Conservation (phyloP, 441 rosid species). For the Pelargonium citronellum region DNA sequence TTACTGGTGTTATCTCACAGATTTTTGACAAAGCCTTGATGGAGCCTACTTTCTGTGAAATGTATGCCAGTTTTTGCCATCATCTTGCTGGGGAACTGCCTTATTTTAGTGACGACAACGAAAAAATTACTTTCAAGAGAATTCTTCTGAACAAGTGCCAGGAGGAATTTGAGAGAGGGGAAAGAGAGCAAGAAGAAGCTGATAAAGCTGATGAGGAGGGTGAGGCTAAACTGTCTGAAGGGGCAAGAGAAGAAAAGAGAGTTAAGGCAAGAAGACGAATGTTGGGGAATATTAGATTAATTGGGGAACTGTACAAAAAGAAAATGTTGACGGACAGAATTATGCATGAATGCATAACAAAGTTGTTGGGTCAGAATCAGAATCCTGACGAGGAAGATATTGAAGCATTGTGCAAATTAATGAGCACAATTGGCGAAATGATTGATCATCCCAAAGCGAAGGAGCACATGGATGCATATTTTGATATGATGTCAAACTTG, state of each 20-base stretch:
- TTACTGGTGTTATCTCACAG: conserved; percentile 79
- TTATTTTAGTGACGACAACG: conserved; percentile 54
- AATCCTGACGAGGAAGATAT: conserved; percentile 91
- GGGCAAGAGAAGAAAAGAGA: conserved; percentile 85
- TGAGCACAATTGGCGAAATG: conserved; percentile 91
- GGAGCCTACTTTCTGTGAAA: conserved; percentile 99
- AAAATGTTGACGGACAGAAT: conserved; percentile 82
- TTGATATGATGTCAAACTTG: conserved; percentile 57
- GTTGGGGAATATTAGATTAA: conserved; percentile 92
- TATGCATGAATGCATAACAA: conserved; percentile 77
- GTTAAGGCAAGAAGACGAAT: conserved; percentile 76
- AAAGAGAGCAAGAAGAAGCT: conserved; percentile 91
- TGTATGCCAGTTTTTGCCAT: conserved; percentile 83
- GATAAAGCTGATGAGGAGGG: conserved; percentile 81
- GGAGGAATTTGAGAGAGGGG: conserved; percentile 92
- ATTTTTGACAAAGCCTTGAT: conserved; percentile 94
- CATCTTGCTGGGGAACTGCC: conserved; percentile 70
- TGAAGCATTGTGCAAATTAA: conserved; percentile 81
- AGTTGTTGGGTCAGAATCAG: conserved; percentile 65
- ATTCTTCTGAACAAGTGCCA: conserved; percentile 83
- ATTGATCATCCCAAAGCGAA: conserved; percentile 72
- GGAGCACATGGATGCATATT: conserved; percentile 65
- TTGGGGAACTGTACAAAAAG: conserved; percentile 95
- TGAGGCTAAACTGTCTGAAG: conserved; percentile 61
- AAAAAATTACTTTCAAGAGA: conserved; percentile 77